phyloP scores from a whole-genome alignment of 768 basidiomycete genomes.

The Leucocoprinus birnbaumii region DNA sequence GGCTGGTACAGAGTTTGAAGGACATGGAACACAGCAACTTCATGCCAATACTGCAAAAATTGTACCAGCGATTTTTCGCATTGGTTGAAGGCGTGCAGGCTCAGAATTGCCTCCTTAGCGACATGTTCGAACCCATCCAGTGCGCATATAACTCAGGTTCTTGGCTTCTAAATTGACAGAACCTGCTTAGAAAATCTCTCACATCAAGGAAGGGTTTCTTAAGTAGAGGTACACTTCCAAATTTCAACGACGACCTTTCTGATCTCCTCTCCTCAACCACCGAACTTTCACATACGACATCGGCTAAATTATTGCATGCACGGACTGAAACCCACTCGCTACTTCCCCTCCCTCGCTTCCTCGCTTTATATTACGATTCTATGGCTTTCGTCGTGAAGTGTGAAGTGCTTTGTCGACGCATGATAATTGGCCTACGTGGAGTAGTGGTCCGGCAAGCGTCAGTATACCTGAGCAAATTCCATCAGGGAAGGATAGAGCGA shows the following conservation, averaged over 20 bases:
- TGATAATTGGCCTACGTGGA: slow-evolving; percentile 92
- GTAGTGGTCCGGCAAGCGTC: slow-evolving; percentile 88
- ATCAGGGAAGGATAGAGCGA: slow-evolving; percentile 72
- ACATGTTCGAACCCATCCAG: slow-evolving; percentile 50
- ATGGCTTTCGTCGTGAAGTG: slow-evolving; percentile 91
- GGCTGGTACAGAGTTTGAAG: slow-evolving; percentile 54
- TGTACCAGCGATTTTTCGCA: slow-evolving; percentile 62
- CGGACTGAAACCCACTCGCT: slow-evolving; percentile 79
- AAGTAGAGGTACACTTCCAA: slow-evolving; percentile 16
- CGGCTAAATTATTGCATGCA: slow-evolving; percentile 72
- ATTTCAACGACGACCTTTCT: slow-evolving; percentile 60
- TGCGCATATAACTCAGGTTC: slow-evolving; percentile 14
- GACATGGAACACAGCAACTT: slow-evolving; percentile 71
- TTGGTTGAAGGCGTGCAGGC: slow-evolving; percentile 66
- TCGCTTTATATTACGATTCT: slow-evolving; percentile 76
- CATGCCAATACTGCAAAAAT: slow-evolving; percentile 50
- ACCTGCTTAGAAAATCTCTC: neutral
- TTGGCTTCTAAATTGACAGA: neutral
- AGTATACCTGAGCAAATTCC: slow-evolving; percentile 82
- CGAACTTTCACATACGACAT: slow-evolving; percentile 82
- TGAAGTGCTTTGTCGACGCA: slow-evolving; percentile 80
- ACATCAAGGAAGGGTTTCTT: neutral
- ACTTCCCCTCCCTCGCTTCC: slow-evolving; percentile 71
- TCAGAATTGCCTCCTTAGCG: slow-evolving; percentile 55
- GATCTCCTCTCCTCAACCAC: slow-evolving; percentile 79